Evolutionary conservation across 352 stramenopile species (phyloP), one percentile per base, ranked within the genome.

Genomic region (Phytophthora megakarya): DNA sequence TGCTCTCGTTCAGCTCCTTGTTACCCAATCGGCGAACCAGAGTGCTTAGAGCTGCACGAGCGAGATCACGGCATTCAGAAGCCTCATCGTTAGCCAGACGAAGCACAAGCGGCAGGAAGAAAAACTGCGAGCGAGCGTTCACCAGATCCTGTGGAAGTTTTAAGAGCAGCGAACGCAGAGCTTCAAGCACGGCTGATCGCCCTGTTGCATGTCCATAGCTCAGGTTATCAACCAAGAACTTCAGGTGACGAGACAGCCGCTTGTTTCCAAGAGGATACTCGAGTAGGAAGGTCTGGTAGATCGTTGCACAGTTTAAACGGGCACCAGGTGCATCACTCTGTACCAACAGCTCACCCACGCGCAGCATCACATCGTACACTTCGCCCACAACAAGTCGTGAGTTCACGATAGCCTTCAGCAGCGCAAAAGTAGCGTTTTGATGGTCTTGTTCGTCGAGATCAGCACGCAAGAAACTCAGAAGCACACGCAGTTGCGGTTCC

Each of bases 341-440:
- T 44, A 98, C 94, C 19, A 97, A 80, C 47, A 98, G 80, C 74
- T 98, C 91, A 7, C 97, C 88, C 21, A 98, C 84, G 47, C 87
- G 89, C 43, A 98, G 85, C 80, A 98, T 98, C 13, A 98, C 80
- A 67, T 99, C 96, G 73, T 98, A 99, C 55, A 98, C 88, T 67
- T 98, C 95, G 42, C 94, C 79, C 44, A 98, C 96, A 12, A 98
- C 84, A 28, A 97, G 95, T 19, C 81, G 90, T 6, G 90, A 96
- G 26, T 88, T 85, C 35, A 95, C 84, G 52, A 99, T 93, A 16
- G 90, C 83, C 63, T 98, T 98, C 5, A 98, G 77, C 48, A 98
- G 76, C 38, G 88, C 78, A 64, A 98, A 97, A 18, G 96, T 98
- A 19, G 95, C 81, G 76, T 98, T 98, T 67, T 98, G 93, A 59